A percentile compares a stretch with the other conserved stretches of the same genome.
Evolutionary conservation across 768 basidiomycete species (phyloP).

Genomic region (Pleurotus tuber-regium): DNA sequence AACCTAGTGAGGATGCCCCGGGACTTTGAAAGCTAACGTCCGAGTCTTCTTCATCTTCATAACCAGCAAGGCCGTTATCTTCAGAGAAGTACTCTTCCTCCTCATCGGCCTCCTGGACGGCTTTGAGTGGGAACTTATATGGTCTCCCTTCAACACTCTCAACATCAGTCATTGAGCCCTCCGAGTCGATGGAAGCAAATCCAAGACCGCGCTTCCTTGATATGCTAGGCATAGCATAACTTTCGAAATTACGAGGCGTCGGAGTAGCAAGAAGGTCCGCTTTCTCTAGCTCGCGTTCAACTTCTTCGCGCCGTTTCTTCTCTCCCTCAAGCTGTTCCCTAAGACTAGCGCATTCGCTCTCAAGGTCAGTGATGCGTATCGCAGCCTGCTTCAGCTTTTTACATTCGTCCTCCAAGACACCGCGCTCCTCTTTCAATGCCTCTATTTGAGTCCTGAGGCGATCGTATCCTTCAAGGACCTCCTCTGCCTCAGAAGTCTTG

Average conservation of each 20-base stretch:
- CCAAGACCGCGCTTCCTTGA: slow-evolving; percentile 46
- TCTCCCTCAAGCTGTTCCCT: slow-evolving; percentile 33
- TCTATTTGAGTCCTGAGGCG: background rate
- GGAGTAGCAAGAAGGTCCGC: slow-evolving; percentile 43
- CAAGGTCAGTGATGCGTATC: background rate
- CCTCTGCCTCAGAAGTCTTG: slow-evolving; percentile 18
- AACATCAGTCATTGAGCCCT: slow-evolving; percentile 66
- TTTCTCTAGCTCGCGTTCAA: slow-evolving; percentile 53
- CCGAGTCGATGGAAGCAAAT: slow-evolving; percentile 61
- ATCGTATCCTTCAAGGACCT: background rate
- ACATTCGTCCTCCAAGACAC: slow-evolving; percentile 28
- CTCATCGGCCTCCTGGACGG: slow-evolving; percentile 56
- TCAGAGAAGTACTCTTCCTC: slow-evolving; percentile 41
- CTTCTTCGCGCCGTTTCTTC: slow-evolving; percentile 36
- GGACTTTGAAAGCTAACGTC: slow-evolving; percentile 48
- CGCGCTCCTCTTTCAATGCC: background rate
- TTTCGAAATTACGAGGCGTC: slow-evolving; percentile 32
- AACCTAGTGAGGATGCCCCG: slow-evolving; percentile 48
- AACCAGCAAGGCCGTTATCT: slow-evolving; percentile 58
- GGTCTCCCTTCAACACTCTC: slow-evolving; percentile 46
- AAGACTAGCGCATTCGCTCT: slow-evolving; percentile 17
- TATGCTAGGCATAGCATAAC: slow-evolving; percentile 17
- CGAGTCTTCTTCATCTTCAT: slow-evolving; percentile 68
- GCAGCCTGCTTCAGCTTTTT: slow-evolving; percentile 31
- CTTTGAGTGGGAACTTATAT: slow-evolving; percentile 44